A percentile compares a stretch with the other conserved stretches of the same genome.
Evolutionary conservation across 129 eudicot species (phyloP).

Genomic region (Apium graveolens): DNA sequence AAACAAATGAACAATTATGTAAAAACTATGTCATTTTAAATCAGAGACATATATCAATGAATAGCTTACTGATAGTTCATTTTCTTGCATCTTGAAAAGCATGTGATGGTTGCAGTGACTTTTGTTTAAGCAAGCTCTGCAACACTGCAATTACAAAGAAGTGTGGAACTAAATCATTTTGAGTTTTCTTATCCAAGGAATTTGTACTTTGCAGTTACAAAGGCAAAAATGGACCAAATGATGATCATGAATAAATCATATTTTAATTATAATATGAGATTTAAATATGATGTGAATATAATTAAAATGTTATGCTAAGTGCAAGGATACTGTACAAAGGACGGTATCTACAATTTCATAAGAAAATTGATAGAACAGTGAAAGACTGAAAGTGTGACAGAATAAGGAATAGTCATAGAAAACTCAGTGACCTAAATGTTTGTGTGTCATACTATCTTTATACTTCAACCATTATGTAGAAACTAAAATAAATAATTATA

Average conservation of each 20-base stretch:
- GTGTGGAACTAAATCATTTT: background rate
- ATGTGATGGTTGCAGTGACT: conserved; percentile 52
- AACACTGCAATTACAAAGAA: conserved; percentile 33
- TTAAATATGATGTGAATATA: too few species aligned
- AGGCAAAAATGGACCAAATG: background rate
- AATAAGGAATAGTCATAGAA: background rate
- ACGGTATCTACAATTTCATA: too few species aligned
- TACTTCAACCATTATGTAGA: background rate
- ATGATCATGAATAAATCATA: background rate
- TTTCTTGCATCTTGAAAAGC: conserved; percentile 54
- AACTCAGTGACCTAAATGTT: background rate
- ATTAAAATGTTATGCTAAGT: background rate
- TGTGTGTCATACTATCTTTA: background rate
- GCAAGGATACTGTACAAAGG: background rate
- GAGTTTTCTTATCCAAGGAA: background rate
- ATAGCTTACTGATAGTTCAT: conserved; percentile 52
- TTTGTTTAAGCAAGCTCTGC: conserved; percentile 41
- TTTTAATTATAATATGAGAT: background rate
- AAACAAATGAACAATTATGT: background rate
- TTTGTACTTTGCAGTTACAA: background rate
- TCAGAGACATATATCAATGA: background rate
- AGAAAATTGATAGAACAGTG: background rate
- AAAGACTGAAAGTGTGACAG: background rate
- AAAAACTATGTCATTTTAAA: background rate
- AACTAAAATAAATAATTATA: background rate